Conservation (phyloP, 2,329 filamentous ascomycete species). For the Xylaria sp. region DNA sequence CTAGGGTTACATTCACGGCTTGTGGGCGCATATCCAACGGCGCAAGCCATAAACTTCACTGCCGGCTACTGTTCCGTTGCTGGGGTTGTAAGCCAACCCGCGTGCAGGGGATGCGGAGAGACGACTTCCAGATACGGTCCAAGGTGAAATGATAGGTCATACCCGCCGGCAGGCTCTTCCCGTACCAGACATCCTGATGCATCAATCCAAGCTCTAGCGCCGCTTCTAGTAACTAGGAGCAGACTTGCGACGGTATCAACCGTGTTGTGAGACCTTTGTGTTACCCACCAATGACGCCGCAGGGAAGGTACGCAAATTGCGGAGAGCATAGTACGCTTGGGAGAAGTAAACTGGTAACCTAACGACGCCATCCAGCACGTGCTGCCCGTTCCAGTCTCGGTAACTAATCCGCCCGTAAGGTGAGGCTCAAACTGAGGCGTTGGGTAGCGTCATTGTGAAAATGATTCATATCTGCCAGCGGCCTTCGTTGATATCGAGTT, state of each 20-base stretch:
- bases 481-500: constrained; percentile 6
- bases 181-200: not conserved
- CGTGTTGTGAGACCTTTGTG: not conserved
- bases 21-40: constrained; percentile 6
- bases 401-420: too few relatives aligned
- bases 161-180: constrained; percentile 2
- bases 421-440: constrained; percentile 30
- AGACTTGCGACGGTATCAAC: constrained; percentile 1
- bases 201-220: not conserved
- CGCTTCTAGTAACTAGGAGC: constrained; percentile 12
- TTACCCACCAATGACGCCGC: not conserved
- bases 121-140: constrained; percentile 8
- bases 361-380: constrained; percentile 29
- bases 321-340: not conserved
- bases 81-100: constrained; percentile 26
- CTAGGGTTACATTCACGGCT: constrained; percentile 19
- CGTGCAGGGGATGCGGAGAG: constrained; percentile 16
- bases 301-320: not conserved
- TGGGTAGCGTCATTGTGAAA: constrained; percentile 2
- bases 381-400: too few relatives aligned
- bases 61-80: constrained; percentile 29
- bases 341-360: constrained; percentile 4
- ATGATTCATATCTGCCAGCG: constrained; percentile 4
- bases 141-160: constrained; percentile 15
- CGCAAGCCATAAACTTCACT: constrained; percentile 17